These are phyloP conservation scores for Cyathus olla DNA, from an alignment of 1,284 basidiomycete species.

Conservation along the genomic window DNA sequence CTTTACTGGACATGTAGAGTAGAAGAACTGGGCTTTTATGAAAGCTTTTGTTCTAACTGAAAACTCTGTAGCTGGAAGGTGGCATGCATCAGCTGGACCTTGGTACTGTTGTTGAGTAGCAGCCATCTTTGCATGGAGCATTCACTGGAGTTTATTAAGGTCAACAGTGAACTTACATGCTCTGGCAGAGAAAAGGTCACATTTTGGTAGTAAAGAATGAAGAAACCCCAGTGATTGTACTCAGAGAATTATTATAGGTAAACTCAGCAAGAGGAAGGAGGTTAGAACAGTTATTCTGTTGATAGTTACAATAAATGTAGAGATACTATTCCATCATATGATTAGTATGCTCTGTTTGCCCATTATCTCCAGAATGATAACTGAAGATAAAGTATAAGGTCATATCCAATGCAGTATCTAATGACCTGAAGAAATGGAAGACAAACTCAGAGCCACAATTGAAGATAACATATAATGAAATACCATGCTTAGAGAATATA, in stretches of 20 bases:
- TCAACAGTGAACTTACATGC: conserved; percentile 17
- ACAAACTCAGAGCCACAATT: conserved; percentile 23
- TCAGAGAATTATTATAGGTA: conserved; percentile 3
- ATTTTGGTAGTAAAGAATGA: conserved; percentile 15
- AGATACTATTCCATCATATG: conserved; percentile 52
- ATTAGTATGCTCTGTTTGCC: conserved; percentile 55
- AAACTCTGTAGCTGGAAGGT: neutral
- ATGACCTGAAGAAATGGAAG: conserved; percentile 15
- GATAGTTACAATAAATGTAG: conserved; percentile 39
- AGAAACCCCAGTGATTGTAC: neutral
- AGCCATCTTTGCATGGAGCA: neutral
- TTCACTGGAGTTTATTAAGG: conserved; percentile 12
- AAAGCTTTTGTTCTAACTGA: neutral
- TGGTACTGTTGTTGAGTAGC: neutral
- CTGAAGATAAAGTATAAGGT: conserved; percentile 23
- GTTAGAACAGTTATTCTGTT: conserved; percentile 49
- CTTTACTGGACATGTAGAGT: neutral
- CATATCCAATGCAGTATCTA: conserved; percentile 17
- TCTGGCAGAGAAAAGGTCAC: conserved; percentile 13
- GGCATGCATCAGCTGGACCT: neutral
- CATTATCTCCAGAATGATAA: conserved; percentile 55
- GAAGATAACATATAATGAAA: conserved; percentile 37
- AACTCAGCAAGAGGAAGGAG: conserved; percentile 48
- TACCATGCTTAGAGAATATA: conserved; percentile 35
- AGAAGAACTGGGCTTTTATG: neutral